A percentile compares a stretch with the other conserved stretches of the same genome.
Evolutionary conservation across 2,329 filamentous ascomycete genomes (phyloP).

Genomic region (Colletotrichum eremochloae): DNA sequence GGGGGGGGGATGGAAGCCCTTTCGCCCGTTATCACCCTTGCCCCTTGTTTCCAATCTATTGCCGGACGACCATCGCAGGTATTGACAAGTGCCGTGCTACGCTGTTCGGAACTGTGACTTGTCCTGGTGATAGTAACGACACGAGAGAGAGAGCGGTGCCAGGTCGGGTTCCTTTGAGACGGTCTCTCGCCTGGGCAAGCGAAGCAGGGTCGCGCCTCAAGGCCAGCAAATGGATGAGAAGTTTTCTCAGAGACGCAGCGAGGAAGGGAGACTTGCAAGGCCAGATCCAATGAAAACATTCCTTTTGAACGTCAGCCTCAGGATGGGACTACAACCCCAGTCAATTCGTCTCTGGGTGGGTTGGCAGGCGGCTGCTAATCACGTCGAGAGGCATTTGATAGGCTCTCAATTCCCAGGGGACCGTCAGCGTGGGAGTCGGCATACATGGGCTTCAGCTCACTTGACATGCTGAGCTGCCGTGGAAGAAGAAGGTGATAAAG

Average conservation of each 20-base stretch:
- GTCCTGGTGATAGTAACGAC: conserved; percentile 21
- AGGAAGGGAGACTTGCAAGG: conserved; percentile 9
- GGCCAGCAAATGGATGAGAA: conserved; percentile 18
- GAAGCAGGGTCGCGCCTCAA: conserved; percentile 30
- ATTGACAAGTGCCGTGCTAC: background rate
- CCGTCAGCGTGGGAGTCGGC: conserved; percentile 43
- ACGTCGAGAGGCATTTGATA: conserved; percentile 35
- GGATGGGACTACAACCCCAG: conserved; percentile 27
- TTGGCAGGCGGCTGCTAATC: conserved; percentile 29
- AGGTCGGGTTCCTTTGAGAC: conserved; percentile 32
- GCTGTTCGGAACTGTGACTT: conserved; percentile 17
- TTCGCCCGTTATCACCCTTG: conserved; percentile 31
- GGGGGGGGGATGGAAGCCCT: conserved; percentile 17
- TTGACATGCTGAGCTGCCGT: conserved; percentile 44
- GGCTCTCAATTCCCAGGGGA: conserved; percentile 41
- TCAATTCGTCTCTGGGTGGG: conserved; percentile 13
- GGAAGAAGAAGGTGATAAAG: background rate
- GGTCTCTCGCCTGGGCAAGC: conserved; percentile 4
- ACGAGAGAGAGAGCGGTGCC: conserved; percentile 19
- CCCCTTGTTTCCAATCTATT: conserved; percentile 36
- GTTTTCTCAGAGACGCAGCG: conserved; percentile 2
- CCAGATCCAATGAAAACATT: conserved; percentile 26
- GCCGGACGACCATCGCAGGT: conserved; percentile 13
- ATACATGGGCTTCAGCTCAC: conserved; percentile 50
- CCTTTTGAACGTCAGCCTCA: conserved; percentile 36